Evolutionary conservation across 495 filamentous ascomycete species (phyloP), one percentile per base, ranked within the genome.

Genomic region (Tuber microsphaerosporum): DNA sequence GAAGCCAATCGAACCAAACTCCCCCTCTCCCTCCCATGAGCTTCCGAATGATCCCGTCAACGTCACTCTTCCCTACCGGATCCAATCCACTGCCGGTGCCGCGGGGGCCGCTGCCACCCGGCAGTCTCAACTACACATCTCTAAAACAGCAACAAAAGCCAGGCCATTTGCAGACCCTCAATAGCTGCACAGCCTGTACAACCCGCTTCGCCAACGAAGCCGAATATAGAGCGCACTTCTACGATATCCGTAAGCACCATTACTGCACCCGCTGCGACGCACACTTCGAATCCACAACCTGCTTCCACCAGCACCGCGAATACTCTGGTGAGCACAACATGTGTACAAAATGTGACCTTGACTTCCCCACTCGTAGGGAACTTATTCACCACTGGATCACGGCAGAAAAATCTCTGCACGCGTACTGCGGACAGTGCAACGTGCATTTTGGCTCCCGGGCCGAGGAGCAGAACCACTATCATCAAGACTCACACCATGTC

Each of bases 261-360:
- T 78, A 65, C 44, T 79, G 77, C n/a, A 48, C 72, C 7, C 77
- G 77, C 45, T 79, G 77, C 56, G 77, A 79, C 51, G 77, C 77
- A 8, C 77, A 79, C 45, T 79, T 78, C 39, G 72, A 70, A 37
- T 73, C n/a, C 34, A n/a, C 51, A 69, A 43, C 34, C 16, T 42
- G 44, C 22, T 76, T 79, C 19, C 42, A 70, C 46, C 61, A 42
- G 16, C 77, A 79, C 31, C 69, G 73, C 46, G 70, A 51, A 8
- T 42, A 70, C 20, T 79, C 77, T 6, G 9, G 45, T 20, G 61
- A 73, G 22, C 77, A 79, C 31, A 70, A 79, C 76, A 70, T 78
- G 45, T 79, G 77, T 69, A 41, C 37, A 43, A 48, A 61, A 17
- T 79, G 77, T 31, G 42, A 65, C 19, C 20, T 78, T 8, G 77